A percentile compares a stretch with the other conserved stretches of the same genome.
phyloP scores from a whole-genome alignment of 257 asterid genomes.

The Haberlea rhodopensis region DNA sequence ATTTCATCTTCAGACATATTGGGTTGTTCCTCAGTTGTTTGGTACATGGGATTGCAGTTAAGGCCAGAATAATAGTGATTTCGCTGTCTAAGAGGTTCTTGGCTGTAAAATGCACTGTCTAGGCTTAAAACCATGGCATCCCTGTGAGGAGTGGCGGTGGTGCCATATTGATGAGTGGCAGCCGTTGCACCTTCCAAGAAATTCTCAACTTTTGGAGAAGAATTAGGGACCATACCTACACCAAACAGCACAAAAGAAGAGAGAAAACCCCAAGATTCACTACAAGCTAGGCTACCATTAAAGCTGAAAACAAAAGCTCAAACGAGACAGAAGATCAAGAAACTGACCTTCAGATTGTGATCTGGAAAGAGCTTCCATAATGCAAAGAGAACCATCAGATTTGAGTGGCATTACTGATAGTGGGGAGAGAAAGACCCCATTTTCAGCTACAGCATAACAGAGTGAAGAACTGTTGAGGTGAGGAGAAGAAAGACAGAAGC shows the following conservation, averaged over 20 bases:
- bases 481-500: slow-evolving; percentile 36
- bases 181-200: slow-evolving; percentile 68
- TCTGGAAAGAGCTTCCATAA: slow-evolving; percentile 71
- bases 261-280: background rate
- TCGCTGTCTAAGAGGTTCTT: slow-evolving; percentile 31
- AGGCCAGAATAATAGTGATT: slow-evolving; percentile 41
- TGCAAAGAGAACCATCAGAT: slow-evolving; percentile 83
- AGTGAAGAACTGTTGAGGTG: slow-evolving; percentile 28
- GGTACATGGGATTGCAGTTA: slow-evolving; percentile 43
- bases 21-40: slow-evolving; percentile 27
- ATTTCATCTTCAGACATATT: slow-evolving; percentile 39
- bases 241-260: background rate
- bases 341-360: slow-evolving; percentile 54
- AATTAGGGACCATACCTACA: slow-evolving; percentile 38
- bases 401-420: slow-evolving; percentile 72
- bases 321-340: background rate
- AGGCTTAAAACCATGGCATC: slow-evolving; percentile 51
- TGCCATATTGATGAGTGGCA: slow-evolving; percentile 38
- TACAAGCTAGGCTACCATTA: background rate
- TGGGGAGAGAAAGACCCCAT: slow-evolving; percentile 45
- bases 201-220: slow-evolving; percentile 78
- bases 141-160: slow-evolving; percentile 27
- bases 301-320: background rate
- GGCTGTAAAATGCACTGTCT: slow-evolving; percentile 53
- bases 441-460: slow-evolving; percentile 37